A percentile compares a stretch with the other conserved stretches of the same genome.
phyloP scores from a whole-genome alignment of 345 rosid species.

The Eucalyptus marginata region DNA sequence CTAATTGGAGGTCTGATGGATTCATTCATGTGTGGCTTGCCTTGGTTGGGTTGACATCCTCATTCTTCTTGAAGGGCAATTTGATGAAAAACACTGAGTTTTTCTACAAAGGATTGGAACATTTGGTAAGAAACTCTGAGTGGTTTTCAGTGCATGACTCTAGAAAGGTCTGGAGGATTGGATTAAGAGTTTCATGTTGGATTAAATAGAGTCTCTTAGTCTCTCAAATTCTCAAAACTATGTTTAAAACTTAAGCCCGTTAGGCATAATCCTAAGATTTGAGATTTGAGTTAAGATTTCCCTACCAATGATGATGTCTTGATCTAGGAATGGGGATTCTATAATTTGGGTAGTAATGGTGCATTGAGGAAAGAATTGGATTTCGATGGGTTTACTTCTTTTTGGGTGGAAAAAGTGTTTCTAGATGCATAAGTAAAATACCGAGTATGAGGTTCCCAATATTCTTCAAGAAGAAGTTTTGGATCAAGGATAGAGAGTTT shows the following conservation, averaged over 20 bases:
- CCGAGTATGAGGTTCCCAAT: background rate
- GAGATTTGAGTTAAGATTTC: rapidly evolving
- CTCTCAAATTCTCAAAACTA: background rate
- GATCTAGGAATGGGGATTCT: rapidly evolving
- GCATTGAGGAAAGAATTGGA: background rate
- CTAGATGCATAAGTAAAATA: background rate
- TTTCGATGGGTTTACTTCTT: background rate
- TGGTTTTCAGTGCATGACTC: background rate
- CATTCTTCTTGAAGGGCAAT: background rate
- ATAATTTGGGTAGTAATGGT: background rate
- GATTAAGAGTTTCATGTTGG: background rate
- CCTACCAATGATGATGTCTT: background rate
- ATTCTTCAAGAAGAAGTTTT: background rate
- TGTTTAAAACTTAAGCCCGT: rapidly evolving
- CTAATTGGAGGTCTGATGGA: background rate
- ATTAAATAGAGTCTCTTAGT: background rate
- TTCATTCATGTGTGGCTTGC: background rate
- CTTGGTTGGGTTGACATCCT: background rate
- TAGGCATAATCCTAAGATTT: background rate
- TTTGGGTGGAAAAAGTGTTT: background rate
- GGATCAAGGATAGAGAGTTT: background rate
- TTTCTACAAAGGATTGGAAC: background rate
- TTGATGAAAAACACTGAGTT: background rate
- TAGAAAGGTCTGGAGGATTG: background rate
- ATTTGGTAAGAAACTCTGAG: background rate